Conservation (phyloP, 352 stramenopile species). For the Phytopythium ostracodes region DNA sequence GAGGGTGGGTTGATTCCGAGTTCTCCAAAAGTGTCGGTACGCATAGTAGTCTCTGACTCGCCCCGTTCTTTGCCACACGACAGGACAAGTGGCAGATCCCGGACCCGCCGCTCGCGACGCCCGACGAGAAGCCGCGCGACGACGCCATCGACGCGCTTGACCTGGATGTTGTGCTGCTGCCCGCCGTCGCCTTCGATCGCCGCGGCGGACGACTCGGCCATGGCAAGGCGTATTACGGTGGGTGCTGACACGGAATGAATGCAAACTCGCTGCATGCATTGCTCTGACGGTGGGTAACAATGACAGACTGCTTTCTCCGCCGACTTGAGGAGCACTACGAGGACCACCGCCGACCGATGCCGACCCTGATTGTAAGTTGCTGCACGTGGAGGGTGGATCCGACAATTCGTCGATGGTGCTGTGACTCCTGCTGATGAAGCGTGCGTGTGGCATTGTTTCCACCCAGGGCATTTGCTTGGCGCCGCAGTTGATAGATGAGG, state of each 20-base stretch:
- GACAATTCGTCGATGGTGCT: background rate
- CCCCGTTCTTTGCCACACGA: background rate
- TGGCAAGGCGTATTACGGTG: slow-evolving; percentile 88
- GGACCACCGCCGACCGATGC: slow-evolving; percentile 27
- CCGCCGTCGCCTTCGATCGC: slow-evolving; percentile 79
- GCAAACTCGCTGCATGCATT: background rate
- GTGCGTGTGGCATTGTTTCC: background rate
- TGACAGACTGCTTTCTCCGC: slow-evolving; percentile 67
- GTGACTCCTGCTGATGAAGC: background rate
- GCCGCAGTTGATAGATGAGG: slow-evolving; percentile 53
- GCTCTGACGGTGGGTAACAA: background rate
- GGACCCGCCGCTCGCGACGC: slow-evolving; percentile 45
- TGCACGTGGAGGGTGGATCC: background rate
- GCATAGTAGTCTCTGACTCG: slow-evolving; percentile 15
- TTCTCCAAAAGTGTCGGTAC: background rate
- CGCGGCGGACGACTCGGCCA: slow-evolving; percentile 76
- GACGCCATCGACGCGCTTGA: slow-evolving; percentile 45
- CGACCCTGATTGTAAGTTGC: slow-evolving; percentile 54
- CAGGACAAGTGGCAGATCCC: slow-evolving; percentile 89
- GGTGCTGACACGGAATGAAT: background rate
- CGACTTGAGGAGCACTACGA: slow-evolving; percentile 48
- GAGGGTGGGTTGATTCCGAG: slow-evolving; percentile 46
- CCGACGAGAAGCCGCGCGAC: slow-evolving; percentile 21
- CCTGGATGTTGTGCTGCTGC: slow-evolving; percentile 78
- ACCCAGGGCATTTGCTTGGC: slow-evolving; percentile 62